Evolutionary conservation across 306 rosid genomes (phyloP), one percentile per base, ranked within the genome.

Genomic region (Pyrus betulifolia): DNA sequence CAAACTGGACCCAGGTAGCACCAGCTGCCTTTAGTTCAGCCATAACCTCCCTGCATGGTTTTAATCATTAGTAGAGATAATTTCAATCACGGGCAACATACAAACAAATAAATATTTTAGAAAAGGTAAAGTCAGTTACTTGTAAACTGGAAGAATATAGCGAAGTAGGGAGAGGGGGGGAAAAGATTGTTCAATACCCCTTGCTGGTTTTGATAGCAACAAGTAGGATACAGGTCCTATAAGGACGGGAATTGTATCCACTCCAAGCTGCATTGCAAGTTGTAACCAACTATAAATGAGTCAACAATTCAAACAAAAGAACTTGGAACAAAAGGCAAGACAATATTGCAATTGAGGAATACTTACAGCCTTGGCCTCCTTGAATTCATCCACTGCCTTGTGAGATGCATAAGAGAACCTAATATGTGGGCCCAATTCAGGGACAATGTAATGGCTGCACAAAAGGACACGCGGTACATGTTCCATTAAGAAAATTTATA

Each of bases 361-460:
- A 79, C 96, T 80, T 87, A 93, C 96, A 80, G 88, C 88, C 79
- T 87, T 90, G 55, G 96, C 97, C 82, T 90, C 97, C 38, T 86
- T 90, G 89, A 82, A 93, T 60, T 93, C 97, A 25, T 86, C 82
- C 76, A 93, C 96, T 9, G 90, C 96, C 85, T 92, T 88, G 78
- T 88, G 97, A 22, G 97, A 93, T 52, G 97, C 90, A 79, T 93
- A 90, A 61, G 89, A 84, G 85, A 93, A 93, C 44, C 83, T 90
- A 69, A 89, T 86, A 70, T 90, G 90, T 23, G 97, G 97, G 21
- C 92, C 87, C 86, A 92, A 70, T 83, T 92, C 97, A 64, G 96
- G 93, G 77, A 92, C 97, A 87, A 92, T 90, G 87, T 67, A 92
- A 81, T 92, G 97, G 87, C 97, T 92, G 87, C 80, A 86, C 69